Evolutionary conservation across 352 stramenopile species (phyloP), one percentile per base, ranked within the genome.

Genomic region (Phytopythium montanum): DNA sequence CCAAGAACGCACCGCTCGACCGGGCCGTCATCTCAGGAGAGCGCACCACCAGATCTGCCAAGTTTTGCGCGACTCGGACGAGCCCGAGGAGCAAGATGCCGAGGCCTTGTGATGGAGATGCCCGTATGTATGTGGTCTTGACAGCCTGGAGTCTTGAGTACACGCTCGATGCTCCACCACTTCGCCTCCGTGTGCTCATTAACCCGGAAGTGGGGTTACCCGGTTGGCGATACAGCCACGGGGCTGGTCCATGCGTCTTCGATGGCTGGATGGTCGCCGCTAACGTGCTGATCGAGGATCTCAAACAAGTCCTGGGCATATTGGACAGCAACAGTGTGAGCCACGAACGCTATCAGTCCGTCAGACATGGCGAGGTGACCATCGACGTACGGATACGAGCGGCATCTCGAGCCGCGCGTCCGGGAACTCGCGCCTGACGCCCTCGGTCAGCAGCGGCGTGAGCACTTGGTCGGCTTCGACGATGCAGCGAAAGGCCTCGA

Each of bases 401-500:
- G 51, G 36, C 21, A 28, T 45, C 25, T 82, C 71, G 1, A 76
- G 49, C n/a, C 90, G 76, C 16, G 73, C 54, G 0, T 49, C 14
- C 18, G 44, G 71, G 38, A 90, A 70, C 49, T 72, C 57, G 7
- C 53, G 52, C 6, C 53, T 53, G 33, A 91, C 86, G 4, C 75
- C 77, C 8, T 85, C 60, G 0, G 68, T 66, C 14, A 91, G 76
- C 23, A 91, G 68, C 6, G 75, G 75, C 42, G 81, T 90, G 26
- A 94, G 68, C 16, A 85, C 72, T 33, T 85, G 72, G 44, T 92
- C 66, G 10, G 75, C 67, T 48, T 94, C 78, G 18, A 90, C 69
- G n/a, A 88, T 74, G 21, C 81, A 88, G 10, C 76, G 73, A 49
- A 92, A 72, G 2, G 90, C 55, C 29, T 90, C 78, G 25, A 94